phyloP scores from a whole-genome alignment of 2,329 filamentous ascomycete species.

The Berkeleyomyces rouxiae region DNA sequence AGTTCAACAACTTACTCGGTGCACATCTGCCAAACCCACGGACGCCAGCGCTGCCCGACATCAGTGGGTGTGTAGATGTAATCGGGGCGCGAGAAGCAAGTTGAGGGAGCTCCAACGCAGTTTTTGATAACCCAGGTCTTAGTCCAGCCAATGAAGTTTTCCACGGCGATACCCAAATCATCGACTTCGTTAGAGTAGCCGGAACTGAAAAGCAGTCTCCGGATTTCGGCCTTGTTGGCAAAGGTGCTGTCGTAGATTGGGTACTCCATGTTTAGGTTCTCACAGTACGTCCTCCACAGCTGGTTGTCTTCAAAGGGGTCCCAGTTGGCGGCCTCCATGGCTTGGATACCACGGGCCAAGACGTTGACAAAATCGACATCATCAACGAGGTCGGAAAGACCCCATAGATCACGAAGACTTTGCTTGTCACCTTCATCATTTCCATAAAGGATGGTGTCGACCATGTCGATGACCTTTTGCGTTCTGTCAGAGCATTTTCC shows the following conservation, averaged over 20 bases:
- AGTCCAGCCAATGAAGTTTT: conserved; percentile 36
- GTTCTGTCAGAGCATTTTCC: conserved; percentile 47
- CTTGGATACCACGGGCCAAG: conserved; percentile 26
- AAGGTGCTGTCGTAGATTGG: conserved; percentile 26
- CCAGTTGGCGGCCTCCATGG: conserved; percentile 36
- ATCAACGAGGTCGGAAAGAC: conserved; percentile 25
- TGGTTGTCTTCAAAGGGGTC: conserved; percentile 29
- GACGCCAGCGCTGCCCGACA: conserved; percentile 13
- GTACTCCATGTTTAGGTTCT: conserved; percentile 26
- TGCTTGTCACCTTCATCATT: conserved; percentile 23
- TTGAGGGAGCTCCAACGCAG: conserved; percentile 20
- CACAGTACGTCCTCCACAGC: conserved; percentile 31
- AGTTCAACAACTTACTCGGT: conserved; percentile 27
- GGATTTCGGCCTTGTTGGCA: not conserved
- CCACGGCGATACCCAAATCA: conserved; percentile 26
- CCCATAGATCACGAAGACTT: conserved; percentile 32
- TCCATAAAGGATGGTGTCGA: conserved; percentile 34
- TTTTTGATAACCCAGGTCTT: conserved; percentile 18
- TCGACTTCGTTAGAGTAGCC: conserved; percentile 26
- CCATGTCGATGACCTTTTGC: conserved; percentile 36
- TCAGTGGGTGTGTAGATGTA: conserved; percentile 14
- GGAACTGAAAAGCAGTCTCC: conserved; percentile 24
- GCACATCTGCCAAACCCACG: conserved; percentile 38
- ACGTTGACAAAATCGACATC: conserved; percentile 32
- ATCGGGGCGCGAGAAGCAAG: conserved; percentile 24